These are phyloP conservation scores for Diaporthe eres DNA, from an alignment of 2,329 filamentous ascomycete genomes.

Conservation along the genomic window DNA sequence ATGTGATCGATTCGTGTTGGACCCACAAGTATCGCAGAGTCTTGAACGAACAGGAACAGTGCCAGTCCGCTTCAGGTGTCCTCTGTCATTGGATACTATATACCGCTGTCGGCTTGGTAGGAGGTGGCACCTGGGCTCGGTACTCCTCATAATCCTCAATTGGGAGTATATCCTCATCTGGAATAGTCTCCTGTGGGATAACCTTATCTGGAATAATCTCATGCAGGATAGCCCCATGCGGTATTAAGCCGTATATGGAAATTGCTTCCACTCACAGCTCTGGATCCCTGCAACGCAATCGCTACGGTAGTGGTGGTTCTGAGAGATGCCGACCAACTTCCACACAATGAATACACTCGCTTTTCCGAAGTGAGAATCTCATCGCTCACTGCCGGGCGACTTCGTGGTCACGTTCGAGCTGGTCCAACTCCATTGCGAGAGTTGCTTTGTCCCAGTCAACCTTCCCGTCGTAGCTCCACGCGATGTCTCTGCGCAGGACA, in stretches of 20 bases:
- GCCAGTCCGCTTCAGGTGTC: neutral
- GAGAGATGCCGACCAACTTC: neutral
- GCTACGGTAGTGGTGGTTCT: no score
- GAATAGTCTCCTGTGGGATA: neutral
- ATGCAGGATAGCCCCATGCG: neutral
- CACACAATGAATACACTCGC: neutral
- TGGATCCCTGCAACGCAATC: neutral
- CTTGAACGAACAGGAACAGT: neutral
- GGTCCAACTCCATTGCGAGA: neutral
- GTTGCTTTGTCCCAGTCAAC: neutral
- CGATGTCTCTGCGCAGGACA: neutral
- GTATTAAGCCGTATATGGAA: neutral
- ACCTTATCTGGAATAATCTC: neutral
- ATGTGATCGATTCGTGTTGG: neutral
- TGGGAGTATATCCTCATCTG: neutral
- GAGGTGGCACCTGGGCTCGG: no score
- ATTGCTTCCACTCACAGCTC: neutral
- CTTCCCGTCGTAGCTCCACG: neutral
- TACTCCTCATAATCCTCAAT: neutral
- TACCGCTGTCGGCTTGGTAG: no score
- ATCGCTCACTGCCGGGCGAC: neutral
- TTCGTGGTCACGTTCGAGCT: neutral
- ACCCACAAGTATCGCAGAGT: neutral
- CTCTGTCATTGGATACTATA: no score
- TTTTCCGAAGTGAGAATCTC: neutral